Evolutionary conservation across 2,329 filamentous ascomycete genomes (phyloP).

Genomic region (Penicillium italicum): DNA sequence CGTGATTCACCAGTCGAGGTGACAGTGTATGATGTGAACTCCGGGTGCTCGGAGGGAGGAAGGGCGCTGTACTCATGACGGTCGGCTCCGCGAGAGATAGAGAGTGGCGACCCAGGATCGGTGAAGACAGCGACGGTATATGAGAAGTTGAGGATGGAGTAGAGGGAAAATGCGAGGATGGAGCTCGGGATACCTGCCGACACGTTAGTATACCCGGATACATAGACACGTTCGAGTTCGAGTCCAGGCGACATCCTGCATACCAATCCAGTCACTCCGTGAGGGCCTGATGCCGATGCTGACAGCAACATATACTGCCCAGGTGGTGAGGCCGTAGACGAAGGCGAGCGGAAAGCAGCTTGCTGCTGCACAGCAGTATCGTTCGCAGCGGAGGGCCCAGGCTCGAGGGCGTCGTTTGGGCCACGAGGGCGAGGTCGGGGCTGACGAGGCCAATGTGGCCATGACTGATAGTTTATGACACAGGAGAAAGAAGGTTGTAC

Average conservation of each 20-base stretch:
- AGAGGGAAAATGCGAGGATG: slow-evolving; percentile 65
- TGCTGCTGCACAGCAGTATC: slow-evolving; percentile 73
- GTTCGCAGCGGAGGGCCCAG: slow-evolving; percentile 60
- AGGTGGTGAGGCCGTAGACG: slow-evolving; percentile 85
- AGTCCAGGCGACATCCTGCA: not conserved
- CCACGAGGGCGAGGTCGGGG: slow-evolving; percentile 40
- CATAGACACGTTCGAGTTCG: not conserved
- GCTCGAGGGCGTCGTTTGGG: slow-evolving; percentile 42
- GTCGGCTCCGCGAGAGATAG: slow-evolving; percentile 24
- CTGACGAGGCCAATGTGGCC: slow-evolving; percentile 39
- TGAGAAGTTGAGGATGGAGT: slow-evolving; percentile 75
- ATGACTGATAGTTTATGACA: slow-evolving; percentile 24
- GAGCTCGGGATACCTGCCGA: slow-evolving; percentile 49
- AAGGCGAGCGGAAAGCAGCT: slow-evolving; percentile 86
- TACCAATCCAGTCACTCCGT: slow-evolving; percentile 48
- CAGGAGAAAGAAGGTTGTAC: slow-evolving; percentile 10
- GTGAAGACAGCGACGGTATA: slow-evolving; percentile 95
- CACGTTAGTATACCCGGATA: not conserved
- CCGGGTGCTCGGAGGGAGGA: slow-evolving; percentile 64
- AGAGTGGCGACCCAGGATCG: slow-evolving; percentile 67
- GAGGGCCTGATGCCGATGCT: slow-evolving; percentile 62
- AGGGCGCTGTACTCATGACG: slow-evolving; percentile 66
- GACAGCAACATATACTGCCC: slow-evolving; percentile 85
- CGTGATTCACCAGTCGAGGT: slow-evolving; percentile 83
- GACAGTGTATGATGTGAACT: slow-evolving; percentile 77